Base-by-base conservation (phyloP, 2,329 filamentous ascomycete species). In the Trichoderma lentiforme region DNA sequence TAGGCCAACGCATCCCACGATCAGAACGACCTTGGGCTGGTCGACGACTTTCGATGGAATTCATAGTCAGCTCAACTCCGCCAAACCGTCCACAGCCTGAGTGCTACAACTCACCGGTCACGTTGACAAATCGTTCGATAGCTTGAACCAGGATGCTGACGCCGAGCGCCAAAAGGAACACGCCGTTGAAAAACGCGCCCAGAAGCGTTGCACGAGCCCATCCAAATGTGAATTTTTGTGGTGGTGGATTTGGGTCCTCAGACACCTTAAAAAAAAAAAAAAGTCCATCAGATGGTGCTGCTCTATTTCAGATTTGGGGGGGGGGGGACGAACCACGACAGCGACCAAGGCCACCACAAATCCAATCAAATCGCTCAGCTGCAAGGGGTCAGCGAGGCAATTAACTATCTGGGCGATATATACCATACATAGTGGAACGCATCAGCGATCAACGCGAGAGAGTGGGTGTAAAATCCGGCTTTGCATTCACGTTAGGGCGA, bases 121-220 rank as follows among this genome's bases (percentile, higher is more conserved):
- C 77, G 4, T 85, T 82, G 24, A 91, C 84, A 76, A 93, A 93
- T 43, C 92, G 84, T 80, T 94, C 91, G 65, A 94, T 85, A 0
- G 92, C 90, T 77, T 94, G 92, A 3, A 94, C 82, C 39, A 92
- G 86, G 64, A 94, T 92, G 79, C 91, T 93, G 43, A 94, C 80
- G 1, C 91, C 91, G 2, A 95, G 82, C 1, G 91, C 92, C 18
- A 94, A 80, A 1, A 95, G 85, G 72, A 95, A 92, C 1, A 91
- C 89, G 15, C 92, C 92, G 76, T 95, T 95, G 85, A 94, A 95
- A 80, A 95, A 95, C 26, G 91, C 91, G 6, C 92, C 92, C 0
- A 95, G 83, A 1, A 94, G 80, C n/a, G 88, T 87, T 18, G 92
- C 91, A 36, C 92, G 86, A 71, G 92, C 90, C 92, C 91, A 94